Conservation (phyloP, 2,329 filamentous ascomycete species). For the Ceratocystis albifundus region DNA sequence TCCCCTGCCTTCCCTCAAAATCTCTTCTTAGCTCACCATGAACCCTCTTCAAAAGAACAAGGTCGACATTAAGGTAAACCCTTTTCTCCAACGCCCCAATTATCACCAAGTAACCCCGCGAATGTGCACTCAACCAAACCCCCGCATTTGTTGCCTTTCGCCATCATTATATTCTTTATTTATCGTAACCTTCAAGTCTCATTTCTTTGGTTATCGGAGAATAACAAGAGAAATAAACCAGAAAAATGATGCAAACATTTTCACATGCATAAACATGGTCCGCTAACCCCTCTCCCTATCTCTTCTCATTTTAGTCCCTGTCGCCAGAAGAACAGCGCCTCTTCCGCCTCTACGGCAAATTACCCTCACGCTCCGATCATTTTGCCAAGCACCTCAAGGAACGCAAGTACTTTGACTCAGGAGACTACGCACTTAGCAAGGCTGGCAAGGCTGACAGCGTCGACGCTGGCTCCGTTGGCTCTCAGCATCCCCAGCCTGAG, state of each 20-base stretch:
- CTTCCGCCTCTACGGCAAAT: conserved; percentile 94
- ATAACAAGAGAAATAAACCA: too few relatives aligned
- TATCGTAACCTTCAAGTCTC: background rate
- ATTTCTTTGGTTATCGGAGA: background rate
- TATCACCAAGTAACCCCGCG: conserved; percentile 9
- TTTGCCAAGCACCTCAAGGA: conserved; percentile 98
- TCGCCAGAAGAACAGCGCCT: conserved; percentile 91
- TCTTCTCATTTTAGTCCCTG: conserved; percentile 52
- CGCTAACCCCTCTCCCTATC: conserved; percentile 21
- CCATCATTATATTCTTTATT: background rate
- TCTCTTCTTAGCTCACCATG: conserved; percentile 40
- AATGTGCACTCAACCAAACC: conserved; percentile 14
- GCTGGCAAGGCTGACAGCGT: conserved; percentile 92
- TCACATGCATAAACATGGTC: background rate
- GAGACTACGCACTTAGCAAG: conserved; percentile 92
- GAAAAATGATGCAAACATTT: too few relatives aligned
- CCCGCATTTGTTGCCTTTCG: background rate
- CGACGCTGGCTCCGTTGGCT: conserved; percentile 85
- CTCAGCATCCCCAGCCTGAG: conserved; percentile 86
- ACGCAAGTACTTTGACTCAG: conserved; percentile 96
- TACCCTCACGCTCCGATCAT: conserved; percentile 90
- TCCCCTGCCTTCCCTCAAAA: background rate
- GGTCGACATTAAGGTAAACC: conserved; percentile 81
- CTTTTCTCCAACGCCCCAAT: background rate
- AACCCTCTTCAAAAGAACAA: conserved; percentile 99